These are phyloP conservation scores for Thamnidium elegans DNA, from an alignment of 192 early-diverging fungal species.

Conservation along the genomic window DNA sequence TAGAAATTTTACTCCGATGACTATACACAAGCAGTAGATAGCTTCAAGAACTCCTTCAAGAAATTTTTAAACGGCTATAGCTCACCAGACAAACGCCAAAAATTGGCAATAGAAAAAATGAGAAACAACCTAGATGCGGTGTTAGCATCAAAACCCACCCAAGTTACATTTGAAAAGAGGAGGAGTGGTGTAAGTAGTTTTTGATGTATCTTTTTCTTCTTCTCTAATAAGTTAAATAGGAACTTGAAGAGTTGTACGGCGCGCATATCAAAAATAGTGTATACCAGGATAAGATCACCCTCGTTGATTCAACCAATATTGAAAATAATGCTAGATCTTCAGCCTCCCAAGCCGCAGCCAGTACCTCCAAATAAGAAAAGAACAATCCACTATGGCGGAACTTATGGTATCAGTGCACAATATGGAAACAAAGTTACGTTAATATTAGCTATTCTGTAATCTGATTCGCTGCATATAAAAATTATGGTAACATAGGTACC, in stretches of 20 bases:
- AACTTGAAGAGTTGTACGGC: constrained; percentile 11
- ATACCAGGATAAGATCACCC: constrained; percentile 11
- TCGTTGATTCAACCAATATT: constrained; percentile 15
- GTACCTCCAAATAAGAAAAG: constrained; percentile 7
- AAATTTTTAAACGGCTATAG: constrained; percentile 5
- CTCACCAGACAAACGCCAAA: background rate
- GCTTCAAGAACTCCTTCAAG: constrained; percentile 4
- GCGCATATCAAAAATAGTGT: constrained; percentile 7
- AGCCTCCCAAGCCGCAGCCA: constrained; percentile 8
- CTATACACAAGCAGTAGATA: constrained; percentile 11
- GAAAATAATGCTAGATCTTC: constrained; percentile 6
- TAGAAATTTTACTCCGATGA: constrained; percentile 8
- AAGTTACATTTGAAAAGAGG: constrained; percentile 12
- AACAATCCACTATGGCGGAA: no score
- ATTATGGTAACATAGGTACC: no score
- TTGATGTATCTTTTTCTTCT: constrained; percentile 5
- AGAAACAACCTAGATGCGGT: background rate
- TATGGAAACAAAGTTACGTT: no score
- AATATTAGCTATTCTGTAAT: no score
- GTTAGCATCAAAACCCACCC: constrained; percentile 11
- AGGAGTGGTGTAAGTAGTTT: constrained; percentile 9
- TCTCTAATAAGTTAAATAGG: constrained; percentile 17
- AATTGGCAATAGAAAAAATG: constrained; percentile 8
- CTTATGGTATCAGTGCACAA: no score
- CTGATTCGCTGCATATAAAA: no score